phyloP scores from a whole-genome alignment of 805 yeast species.

The Teunomyces lycoperdinae region DNA sequence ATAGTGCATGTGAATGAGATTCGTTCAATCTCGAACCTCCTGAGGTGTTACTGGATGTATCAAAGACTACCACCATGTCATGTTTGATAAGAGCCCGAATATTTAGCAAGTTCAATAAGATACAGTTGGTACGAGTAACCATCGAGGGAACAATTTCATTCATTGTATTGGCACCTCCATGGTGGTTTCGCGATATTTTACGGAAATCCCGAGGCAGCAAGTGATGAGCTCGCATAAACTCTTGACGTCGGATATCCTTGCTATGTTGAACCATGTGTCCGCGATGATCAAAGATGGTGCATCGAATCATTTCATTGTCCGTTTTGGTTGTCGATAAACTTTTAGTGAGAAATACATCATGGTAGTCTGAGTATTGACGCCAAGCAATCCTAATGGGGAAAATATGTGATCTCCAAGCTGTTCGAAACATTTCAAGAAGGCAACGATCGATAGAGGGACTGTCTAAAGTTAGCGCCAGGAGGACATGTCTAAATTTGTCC shows the following conservation, averaged over 20 bases:
- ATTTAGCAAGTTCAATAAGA: conserved; percentile 47
- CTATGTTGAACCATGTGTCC: conserved; percentile 47
- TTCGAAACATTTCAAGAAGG: neutral
- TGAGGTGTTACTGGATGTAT: conserved; percentile 12
- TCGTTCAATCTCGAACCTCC: conserved; percentile 40
- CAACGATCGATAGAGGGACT: neutral
- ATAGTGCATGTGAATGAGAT: conserved; percentile 42
- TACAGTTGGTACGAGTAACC: conserved; percentile 45
- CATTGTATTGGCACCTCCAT: conserved; percentile 10
- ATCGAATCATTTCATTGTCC: conserved; percentile 39
- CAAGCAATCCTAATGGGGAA: neutral
- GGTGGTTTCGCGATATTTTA: conserved; percentile 39
- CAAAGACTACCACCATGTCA: conserved; percentile 53
- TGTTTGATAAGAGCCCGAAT: conserved; percentile 51
- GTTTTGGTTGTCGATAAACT: conserved; percentile 15
- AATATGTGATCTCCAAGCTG: neutral
- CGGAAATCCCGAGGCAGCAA: conserved; percentile 59
- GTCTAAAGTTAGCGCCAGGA: neutral
- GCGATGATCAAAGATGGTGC: conserved; percentile 46
- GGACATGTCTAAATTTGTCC: neutral
- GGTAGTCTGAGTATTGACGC: neutral
- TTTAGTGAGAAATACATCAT: conserved; percentile 20
- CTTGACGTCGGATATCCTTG: conserved; percentile 42
- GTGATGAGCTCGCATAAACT: conserved; percentile 44
- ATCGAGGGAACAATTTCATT: conserved; percentile 58